Evolutionary conservation across 495 filamentous ascomycete genomes (phyloP).

Genomic region (Aspergillus carlsbadensis): DNA sequence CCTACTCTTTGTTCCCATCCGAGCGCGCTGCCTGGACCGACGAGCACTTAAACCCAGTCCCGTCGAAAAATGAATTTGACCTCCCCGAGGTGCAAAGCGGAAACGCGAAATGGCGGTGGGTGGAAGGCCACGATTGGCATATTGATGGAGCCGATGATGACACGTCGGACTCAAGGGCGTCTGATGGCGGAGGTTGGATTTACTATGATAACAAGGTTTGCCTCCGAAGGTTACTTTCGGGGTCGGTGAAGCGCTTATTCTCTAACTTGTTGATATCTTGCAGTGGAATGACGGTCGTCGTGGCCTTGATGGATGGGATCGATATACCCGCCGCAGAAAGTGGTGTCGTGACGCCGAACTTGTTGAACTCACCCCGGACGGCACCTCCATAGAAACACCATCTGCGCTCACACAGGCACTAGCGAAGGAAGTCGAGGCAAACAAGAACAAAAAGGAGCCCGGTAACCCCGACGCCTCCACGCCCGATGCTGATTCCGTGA

Average conservation of each 20-base stretch:
- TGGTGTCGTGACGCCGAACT: constrained; percentile 97
- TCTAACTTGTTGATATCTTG: not conserved
- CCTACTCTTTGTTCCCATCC: constrained; percentile 80
- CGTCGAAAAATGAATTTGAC: constrained; percentile 77
- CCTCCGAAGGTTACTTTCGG: no score
- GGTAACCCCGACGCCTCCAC: constrained; percentile 21
- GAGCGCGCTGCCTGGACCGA: constrained; percentile 93
- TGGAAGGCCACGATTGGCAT: constrained; percentile 76
- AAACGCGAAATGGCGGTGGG: constrained; percentile 86
- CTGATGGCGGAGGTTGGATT: constrained; percentile 81
- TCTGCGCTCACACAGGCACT: constrained; percentile 35
- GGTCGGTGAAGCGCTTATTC: no score
- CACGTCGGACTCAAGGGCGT: constrained; percentile 35
- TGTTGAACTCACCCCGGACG: constrained; percentile 63
- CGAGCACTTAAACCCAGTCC: constrained; percentile 82
- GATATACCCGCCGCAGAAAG: constrained; percentile 90
- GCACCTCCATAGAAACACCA: constrained; percentile 21
- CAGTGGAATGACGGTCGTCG: constrained; percentile 92
- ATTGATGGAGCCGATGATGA: constrained; percentile 71
- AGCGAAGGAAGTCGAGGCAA: constrained; percentile 22
- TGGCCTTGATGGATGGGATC: constrained; percentile 88
- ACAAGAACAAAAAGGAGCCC: constrained; percentile 14
- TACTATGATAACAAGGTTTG: constrained; percentile 97
- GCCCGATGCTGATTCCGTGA: constrained; percentile 30
- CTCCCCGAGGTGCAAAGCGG: constrained; percentile 83